These are phyloP conservation scores for Ocimum tenuiflorum DNA, from an alignment of 257 asterid species.

Conservation along the genomic window DNA sequence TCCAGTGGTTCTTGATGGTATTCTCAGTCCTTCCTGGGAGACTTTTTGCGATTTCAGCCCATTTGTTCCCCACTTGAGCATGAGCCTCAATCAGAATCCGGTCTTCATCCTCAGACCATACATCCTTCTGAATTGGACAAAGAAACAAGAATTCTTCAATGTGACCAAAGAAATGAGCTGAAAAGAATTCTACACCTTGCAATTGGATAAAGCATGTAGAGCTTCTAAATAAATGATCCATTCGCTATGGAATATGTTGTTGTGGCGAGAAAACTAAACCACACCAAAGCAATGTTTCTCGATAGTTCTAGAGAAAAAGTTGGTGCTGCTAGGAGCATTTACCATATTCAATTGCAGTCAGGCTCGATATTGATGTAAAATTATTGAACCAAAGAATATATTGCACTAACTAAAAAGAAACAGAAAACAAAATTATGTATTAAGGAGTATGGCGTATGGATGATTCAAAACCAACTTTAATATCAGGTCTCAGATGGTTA, in stretches of 20 bases:
- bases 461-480: conserved; percentile 39
- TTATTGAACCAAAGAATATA: background rate
- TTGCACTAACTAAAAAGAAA: background rate
- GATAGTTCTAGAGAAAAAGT: background rate
- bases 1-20: conserved; percentile 93
- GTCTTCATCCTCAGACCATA: conserved; percentile 88
- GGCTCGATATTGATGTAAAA: background rate
- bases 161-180: too few relatives aligned
- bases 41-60: conserved; percentile 93
- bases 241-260: background rate
- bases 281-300: too few relatives aligned
- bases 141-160: background rate
- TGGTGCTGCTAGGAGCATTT: background rate
- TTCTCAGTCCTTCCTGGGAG: conserved; percentile 80
- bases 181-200: background rate
- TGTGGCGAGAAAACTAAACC: background rate
- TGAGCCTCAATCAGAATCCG: conserved; percentile 60
- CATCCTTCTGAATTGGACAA: conserved; percentile 52
- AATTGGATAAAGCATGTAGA: background rate
- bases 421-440: background rate
- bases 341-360: background rate
- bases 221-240: background rate
- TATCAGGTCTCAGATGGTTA: conserved; percentile 88
- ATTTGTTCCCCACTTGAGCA: conserved; percentile 73
- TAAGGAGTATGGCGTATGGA: background rate